Evolutionary conservation across 768 basidiomycete genomes (phyloP), one percentile per base, ranked within the genome.

Genomic region (Pleurotus djamor): DNA sequence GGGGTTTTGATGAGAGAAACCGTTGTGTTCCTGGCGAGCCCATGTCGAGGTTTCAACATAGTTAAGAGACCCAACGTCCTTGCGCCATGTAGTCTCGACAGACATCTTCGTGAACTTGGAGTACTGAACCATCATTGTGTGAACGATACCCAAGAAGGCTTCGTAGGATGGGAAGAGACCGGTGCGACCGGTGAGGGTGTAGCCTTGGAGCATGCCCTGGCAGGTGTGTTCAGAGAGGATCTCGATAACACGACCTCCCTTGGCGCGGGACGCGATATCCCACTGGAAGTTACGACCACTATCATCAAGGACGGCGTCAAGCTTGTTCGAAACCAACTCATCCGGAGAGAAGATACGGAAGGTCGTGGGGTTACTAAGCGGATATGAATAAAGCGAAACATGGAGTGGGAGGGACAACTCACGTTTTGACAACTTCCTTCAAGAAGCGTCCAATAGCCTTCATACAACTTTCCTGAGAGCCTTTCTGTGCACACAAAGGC

Each of bases 271-370:
- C 1, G 82, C 79, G 9, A 78, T 65, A 66, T 96, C 94, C 92
- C 92, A 94, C 73, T 96, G 92, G 71, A 94, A 88, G 73, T 92
- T 87, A 51, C 92, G 85, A 2, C 81, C 79, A 0, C 78, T 87
- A 9, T 79, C 74, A 5, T 89, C 82, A 44, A 95, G 82, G 5
- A 90, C 87, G 3, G 85, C 90, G 65, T 92, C 91, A 7, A 97
- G 84, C 73, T 94, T 95, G 73, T 95, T 95, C 43, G 89, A 92
- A 9, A 88, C 85, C 1, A 94, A 77, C 65, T 94, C 92, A 63
- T 97, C 94, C 0, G 94, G 94, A 17, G 89, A 93, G 76, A 96
- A 96, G 60, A 96, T 91, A 41, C 94, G 83, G 82, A 95, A 95
- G 0, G 81, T 78, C 16, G 73, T 79, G 1, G 89, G 90, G 70